Percentiles rank a stretch among this genome's conserved stretches.
Evolutionary conservation across 768 basidiomycete species (phyloP).

Genomic region (Krasilnikovozyma curviuscula): DNA sequence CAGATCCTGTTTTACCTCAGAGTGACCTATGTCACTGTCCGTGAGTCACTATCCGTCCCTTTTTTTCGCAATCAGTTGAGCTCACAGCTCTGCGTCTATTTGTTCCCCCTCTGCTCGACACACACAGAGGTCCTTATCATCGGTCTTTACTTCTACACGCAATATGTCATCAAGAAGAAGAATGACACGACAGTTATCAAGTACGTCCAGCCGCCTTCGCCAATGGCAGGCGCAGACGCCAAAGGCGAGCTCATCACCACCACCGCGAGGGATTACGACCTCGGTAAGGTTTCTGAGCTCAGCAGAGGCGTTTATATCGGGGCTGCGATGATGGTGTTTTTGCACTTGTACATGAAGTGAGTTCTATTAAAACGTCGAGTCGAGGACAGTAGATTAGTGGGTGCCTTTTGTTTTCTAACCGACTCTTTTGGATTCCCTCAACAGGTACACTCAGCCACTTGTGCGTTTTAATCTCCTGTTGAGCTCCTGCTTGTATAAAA

Average conservation of each 20-base stretch:
- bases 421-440: no score
- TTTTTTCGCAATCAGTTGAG: background rate
- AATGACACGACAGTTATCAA: constrained; percentile 92
- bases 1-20: constrained; percentile 62
- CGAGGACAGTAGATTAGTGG: no score
- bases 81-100: background rate
- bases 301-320: constrained; percentile 28
- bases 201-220: constrained; percentile 44
- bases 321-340: constrained; percentile 7
- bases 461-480: background rate
- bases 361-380: no score
- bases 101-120: background rate
- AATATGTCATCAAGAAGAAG: constrained; percentile 58
- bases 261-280: constrained; percentile 83
- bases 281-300: constrained; percentile 59
- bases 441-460: constrained; percentile 91
- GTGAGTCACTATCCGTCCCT: constrained; percentile 31
- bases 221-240: constrained; percentile 23
- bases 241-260: constrained; percentile 61
- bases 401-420: no score
- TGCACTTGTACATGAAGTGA: constrained; percentile 75
- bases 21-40: constrained; percentile 56
- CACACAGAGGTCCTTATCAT: constrained; percentile 4
- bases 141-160: constrained; percentile 9
- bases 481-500: no score